Conservation (phyloP, 2,329 filamentous ascomycete genomes). For the Ophiostoma pallidulum region DNA sequence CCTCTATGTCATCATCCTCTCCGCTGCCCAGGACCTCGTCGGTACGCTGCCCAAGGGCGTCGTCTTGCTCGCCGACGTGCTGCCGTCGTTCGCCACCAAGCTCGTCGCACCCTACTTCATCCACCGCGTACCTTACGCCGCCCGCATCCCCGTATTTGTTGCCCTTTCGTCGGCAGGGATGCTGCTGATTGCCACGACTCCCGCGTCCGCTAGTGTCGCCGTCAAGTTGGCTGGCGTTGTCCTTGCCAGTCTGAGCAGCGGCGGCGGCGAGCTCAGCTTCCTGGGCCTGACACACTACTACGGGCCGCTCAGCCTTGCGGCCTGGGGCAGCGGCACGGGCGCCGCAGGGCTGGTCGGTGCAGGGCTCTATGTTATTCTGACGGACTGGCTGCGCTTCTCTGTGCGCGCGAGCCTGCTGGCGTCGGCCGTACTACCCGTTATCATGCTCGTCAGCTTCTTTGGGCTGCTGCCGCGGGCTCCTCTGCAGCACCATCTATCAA, state of each 20-base stretch:
- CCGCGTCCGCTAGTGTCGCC: constrained; percentile 53
- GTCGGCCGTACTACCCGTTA: constrained; percentile 66
- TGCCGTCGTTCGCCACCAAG: constrained; percentile 83
- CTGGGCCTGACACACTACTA: constrained; percentile 90
- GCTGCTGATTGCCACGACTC: constrained; percentile 78
- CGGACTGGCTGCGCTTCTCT: constrained; percentile 65
- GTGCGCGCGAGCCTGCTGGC: constrained; percentile 66
- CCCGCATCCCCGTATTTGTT: constrained; percentile 67
- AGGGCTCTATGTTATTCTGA: constrained; percentile 77
- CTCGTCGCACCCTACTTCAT: constrained; percentile 90
- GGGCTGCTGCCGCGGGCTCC: constrained; percentile 61
- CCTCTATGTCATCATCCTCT: constrained; percentile 94
- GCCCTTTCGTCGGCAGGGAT: constrained; percentile 72
- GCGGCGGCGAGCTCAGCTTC: constrained; percentile 84
- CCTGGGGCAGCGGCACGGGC: constrained; percentile 88
- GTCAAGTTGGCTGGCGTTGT: constrained; percentile 76
- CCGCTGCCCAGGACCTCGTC: constrained; percentile 89
- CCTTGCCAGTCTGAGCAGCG: constrained; percentile 75
- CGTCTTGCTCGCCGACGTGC: constrained; percentile 85
- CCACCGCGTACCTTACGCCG: constrained; percentile 69
- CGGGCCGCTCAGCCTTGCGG: constrained; percentile 73
- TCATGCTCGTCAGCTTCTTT: constrained; percentile 87
- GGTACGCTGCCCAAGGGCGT: constrained; percentile 80
- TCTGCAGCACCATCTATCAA: constrained; percentile 36
- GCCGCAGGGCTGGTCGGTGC: constrained; percentile 81